Conservation (phyloP, 169 alveolate species). For the Cryptosporidium bovis region DNA sequence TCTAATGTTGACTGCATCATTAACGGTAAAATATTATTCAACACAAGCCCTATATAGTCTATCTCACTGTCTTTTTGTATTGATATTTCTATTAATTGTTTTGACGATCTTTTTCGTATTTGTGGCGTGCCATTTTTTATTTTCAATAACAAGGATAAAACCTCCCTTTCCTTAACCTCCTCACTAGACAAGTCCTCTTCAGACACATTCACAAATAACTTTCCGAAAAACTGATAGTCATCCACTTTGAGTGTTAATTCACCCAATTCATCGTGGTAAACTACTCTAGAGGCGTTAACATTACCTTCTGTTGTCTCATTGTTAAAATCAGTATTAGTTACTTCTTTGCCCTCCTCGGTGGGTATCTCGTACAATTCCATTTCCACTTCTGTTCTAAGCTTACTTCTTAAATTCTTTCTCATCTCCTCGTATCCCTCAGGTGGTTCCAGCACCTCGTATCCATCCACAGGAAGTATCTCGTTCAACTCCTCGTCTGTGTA, state of each 20-base stretch:
- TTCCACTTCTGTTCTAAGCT: conserved; percentile 76
- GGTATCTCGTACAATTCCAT: conserved; percentile 86
- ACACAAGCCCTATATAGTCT: conserved; percentile 95
- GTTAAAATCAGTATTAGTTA: conserved; percentile 40
- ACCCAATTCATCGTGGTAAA: conserved; percentile 78
- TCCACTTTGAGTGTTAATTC: conserved; percentile 92
- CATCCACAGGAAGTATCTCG: conserved; percentile 92
- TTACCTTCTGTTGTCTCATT: conserved; percentile 52
- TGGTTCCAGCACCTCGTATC: conserved; percentile 90
- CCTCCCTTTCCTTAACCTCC: conserved; percentile 95
- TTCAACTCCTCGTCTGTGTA: conserved; percentile 97
- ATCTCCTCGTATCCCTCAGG: conserved; percentile 89
- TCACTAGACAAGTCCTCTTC: conserved; percentile 94
- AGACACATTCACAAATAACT: conserved; percentile 89
- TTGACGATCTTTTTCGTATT: conserved; percentile 94
- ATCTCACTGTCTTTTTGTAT: conserved; percentile 85
- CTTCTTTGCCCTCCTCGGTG: conserved; percentile 80
- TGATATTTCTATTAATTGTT: conserved; percentile 95
- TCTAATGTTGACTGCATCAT: conserved; percentile 97
- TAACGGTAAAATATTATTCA: conserved; percentile 96
- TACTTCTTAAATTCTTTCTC: conserved; percentile 76
- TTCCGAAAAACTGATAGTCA: conserved; percentile 90
- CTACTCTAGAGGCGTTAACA: conserved; percentile 73
- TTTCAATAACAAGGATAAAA: conserved; percentile 93
- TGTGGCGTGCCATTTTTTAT: conserved; percentile 99